phyloP scores from a whole-genome alignment of 2,329 filamentous ascomycete species.

The Penicillium sp. region DNA sequence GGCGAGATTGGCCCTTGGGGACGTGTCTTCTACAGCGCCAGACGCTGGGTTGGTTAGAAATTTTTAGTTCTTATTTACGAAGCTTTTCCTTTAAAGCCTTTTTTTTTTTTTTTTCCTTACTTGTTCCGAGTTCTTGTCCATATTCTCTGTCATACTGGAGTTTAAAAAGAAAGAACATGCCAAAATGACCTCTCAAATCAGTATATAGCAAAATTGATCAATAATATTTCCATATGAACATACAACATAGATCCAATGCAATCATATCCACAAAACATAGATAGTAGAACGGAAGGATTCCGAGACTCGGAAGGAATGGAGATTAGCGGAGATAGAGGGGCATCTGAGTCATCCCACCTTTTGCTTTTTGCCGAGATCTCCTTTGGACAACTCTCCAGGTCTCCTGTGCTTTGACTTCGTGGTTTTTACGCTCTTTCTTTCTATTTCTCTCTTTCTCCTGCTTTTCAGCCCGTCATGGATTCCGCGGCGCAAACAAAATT shows the following conservation, averaged over 20 bases:
- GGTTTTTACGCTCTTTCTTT: neutral
- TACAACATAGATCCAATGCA: neutral
- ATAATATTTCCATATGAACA: neutral
- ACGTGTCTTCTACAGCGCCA: slow-evolving; percentile 75
- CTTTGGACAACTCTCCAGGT: neutral
- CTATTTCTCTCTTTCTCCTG: neutral
- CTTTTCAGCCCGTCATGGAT: neutral
- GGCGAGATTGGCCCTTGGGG: slow-evolving; percentile 78
- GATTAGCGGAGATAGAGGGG: neutral
- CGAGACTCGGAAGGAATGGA: neutral
- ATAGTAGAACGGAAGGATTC: neutral
- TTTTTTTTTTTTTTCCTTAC: neutral
- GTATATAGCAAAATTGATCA: slow-evolving; percentile 13
- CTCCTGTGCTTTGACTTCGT: neutral
- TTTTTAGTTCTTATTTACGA: slow-evolving; percentile 1
- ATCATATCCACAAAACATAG: neutral
- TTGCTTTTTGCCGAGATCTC: neutral
- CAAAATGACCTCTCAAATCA: slow-evolving; percentile 7
- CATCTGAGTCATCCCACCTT: neutral
- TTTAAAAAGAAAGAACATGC: slow-evolving; percentile 10
- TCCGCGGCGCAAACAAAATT: neutral
- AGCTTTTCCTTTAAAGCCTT: neutral
- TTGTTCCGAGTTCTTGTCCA: slow-evolving; percentile 9
- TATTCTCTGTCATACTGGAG: slow-evolving; percentile 12
- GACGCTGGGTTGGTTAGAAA: slow-evolving; percentile 68